These are phyloP conservation scores for Gossypium trilobum DNA, from an alignment of 441 rosid species.

Conservation along the genomic window DNA sequence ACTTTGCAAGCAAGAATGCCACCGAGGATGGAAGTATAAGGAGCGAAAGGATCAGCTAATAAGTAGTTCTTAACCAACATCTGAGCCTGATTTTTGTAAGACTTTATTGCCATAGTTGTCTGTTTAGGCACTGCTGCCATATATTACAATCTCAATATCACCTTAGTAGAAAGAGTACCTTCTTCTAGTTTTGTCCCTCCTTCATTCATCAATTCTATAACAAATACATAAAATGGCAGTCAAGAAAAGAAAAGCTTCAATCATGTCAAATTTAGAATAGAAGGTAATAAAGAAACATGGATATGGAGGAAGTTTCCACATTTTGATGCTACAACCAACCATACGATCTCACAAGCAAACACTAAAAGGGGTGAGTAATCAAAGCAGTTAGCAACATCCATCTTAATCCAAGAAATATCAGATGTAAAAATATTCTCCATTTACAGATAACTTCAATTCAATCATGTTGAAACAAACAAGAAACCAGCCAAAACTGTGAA, in stretches of 20 bases:
- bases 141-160: slow-evolving; percentile 16
- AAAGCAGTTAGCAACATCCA: neutral
- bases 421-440: neutral
- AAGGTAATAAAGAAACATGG: neutral
- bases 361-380: neutral
- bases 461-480: neutral
- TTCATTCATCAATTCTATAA: slow-evolving; percentile 19
- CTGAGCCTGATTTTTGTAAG: slow-evolving; percentile 42
- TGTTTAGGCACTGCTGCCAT: slow-evolving; percentile 36
- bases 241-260: neutral
- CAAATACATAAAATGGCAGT: neutral
- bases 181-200: slow-evolving; percentile 15
- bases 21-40: slow-evolving; percentile 46
- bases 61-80: slow-evolving; percentile 37
- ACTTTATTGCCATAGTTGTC: slow-evolving; percentile 35
- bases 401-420: neutral
- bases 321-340: neutral
- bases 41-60: slow-evolving; percentile 41
- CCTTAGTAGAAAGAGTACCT: neutral
- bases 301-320: neutral
- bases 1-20: slow-evolving; percentile 54
- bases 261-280: neutral
- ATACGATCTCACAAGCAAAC: neutral
- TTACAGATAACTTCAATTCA: neutral
- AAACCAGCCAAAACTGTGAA: neutral